Percentiles rank a stretch among this genome's conserved stretches.
Evolutionary conservation across 164 flowering plant genomes (phyloP).

Genomic region (Magnolia kwangsiensis): DNA sequence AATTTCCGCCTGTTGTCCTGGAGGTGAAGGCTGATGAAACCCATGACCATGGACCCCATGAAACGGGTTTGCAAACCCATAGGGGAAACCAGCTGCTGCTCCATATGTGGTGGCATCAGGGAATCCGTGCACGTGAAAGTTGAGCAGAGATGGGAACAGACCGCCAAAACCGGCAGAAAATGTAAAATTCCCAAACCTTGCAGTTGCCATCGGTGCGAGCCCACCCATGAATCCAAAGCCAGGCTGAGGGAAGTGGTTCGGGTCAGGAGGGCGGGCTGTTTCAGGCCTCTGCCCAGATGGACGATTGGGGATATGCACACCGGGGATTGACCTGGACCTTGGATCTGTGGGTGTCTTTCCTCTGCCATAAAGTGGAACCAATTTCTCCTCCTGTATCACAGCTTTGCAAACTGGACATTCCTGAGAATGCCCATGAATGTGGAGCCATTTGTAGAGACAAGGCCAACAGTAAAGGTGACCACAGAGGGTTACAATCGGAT

Average conservation of each 20-base stretch:
- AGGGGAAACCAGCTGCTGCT: slow-evolving; percentile 46
- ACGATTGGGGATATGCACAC: slow-evolving; percentile 54
- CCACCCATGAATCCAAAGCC: slow-evolving; percentile 59
- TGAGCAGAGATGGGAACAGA: slow-evolving; percentile 50
- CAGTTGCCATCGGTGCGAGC: slow-evolving; percentile 47
- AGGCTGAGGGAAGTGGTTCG: slow-evolving; percentile 32
- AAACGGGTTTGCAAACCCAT: slow-evolving; percentile 44
- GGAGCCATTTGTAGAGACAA: slow-evolving; percentile 74
- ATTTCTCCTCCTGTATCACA: slow-evolving; percentile 56
- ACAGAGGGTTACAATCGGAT: slow-evolving; percentile 72
- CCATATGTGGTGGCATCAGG: slow-evolving; percentile 58
- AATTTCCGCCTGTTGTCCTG: slow-evolving; percentile 35
- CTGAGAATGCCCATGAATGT: slow-evolving; percentile 52
- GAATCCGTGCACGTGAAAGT: slow-evolving; percentile 62
- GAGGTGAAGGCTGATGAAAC: slow-evolving; percentile 31
- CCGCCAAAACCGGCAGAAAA: slow-evolving; percentile 62
- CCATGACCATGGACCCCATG: slow-evolving; percentile 55
- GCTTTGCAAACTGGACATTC: slow-evolving; percentile 88
- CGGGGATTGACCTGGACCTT: slow-evolving; percentile 58
- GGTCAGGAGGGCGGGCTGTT: slow-evolving; percentile 52
- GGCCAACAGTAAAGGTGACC: slow-evolving; percentile 88
- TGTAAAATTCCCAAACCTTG: slow-evolving; percentile 52
- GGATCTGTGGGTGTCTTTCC: slow-evolving; percentile 61
- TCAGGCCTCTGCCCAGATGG: slow-evolving; percentile 75
- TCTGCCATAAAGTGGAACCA: slow-evolving; percentile 78